Evolutionary conservation across 768 basidiomycete species (phyloP), one percentile per base, ranked within the genome.

Genomic region (Trametes maxima): DNA sequence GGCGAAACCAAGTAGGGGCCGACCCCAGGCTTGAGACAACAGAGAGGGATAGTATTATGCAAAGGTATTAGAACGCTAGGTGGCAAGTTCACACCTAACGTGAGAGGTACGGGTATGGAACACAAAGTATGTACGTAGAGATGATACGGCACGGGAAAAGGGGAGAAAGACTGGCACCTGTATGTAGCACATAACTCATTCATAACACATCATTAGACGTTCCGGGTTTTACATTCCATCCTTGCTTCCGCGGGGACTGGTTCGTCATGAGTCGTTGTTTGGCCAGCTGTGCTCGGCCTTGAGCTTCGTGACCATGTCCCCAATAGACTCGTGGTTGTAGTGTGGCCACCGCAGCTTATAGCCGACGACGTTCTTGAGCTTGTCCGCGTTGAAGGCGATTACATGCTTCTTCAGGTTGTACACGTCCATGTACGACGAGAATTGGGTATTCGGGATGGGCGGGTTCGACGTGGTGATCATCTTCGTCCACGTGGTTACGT

Each of bases 401-500:
- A 79, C 76, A 70, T 86, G 89, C 70, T 90, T 90, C 57, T 84
- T 82, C 64, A 94, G 77, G 42, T 83, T 76, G 71, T 84, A 88
- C 57, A 82, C 82, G 72, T 91, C 89, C 85, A 92, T 87, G 72
- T 93, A 95, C 0, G 91, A 88, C 19, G 79, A 84, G 62, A 94
- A 74, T 1, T 88, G 90, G 0, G 89, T 86, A 60, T 89, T 87
- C 13, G 81, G 78, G 58, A 92, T 79, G 2, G 88, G 88, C 24
- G 90, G 90, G 40, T 84, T 81, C 37, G 92, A 88, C 47, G 75
- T 84, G 21, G 76, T 75, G 66, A 92, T 81, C 88, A 95, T 92
- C 70, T 90, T 81, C 8, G 86, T 90, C 93, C 93, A 95, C 12
- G 83, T 85, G 54, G 82, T 78, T 35, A 92, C 89, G 69, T 95